Evolutionary conservation across 768 basidiomycete species (phyloP).

Genomic region (Ramaria sp.): DNA sequence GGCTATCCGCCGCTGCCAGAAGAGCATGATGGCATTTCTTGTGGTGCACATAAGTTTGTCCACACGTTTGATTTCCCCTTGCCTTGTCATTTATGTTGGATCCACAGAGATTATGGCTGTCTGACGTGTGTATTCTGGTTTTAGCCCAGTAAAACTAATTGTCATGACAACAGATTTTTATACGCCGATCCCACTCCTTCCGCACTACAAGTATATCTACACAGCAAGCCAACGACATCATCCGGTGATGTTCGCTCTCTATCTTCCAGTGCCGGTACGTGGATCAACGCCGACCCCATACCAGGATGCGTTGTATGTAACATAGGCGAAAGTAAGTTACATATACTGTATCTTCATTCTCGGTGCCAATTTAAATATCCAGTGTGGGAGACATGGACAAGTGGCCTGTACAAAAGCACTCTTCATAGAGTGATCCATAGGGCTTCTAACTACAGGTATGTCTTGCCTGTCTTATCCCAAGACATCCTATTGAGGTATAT

Average conservation of each 20-base stretch:
- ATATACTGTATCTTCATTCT: background rate
- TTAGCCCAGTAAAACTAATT: background rate
- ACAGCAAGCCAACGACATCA: slow-evolving; percentile 23
- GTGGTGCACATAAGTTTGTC: slow-evolving; percentile 77
- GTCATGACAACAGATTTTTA: slow-evolving; percentile 51
- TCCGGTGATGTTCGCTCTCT: background rate
- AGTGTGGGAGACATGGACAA: slow-evolving; percentile 94
- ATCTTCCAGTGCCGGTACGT: slow-evolving; percentile 22
- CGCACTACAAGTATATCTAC: slow-evolving; percentile 75
- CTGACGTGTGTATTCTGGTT: slow-evolving; percentile 45
- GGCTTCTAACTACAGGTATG: slow-evolving; percentile 51
- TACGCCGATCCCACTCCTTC: slow-evolving; percentile 69
- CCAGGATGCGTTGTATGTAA: slow-evolving; percentile 83
- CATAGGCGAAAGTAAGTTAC: slow-evolving; percentile 74
- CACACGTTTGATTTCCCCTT: background rate
- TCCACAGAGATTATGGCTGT: slow-evolving; percentile 76
- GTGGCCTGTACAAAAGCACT: slow-evolving; percentile 78
- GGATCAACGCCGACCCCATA: slow-evolving; percentile 81
- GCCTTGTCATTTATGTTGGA: background rate
- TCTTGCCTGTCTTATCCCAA: background rate
- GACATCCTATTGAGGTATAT: slow-evolving; percentile 8
- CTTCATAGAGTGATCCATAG: slow-evolving; percentile 82
- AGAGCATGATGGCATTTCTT: slow-evolving; percentile 74
- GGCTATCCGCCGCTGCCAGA: slow-evolving; percentile 82
- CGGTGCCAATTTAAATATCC: background rate